These are phyloP conservation scores for Mycena kentingensis DNA, from an alignment of 768 basidiomycete species.

Conservation along the genomic window DNA sequence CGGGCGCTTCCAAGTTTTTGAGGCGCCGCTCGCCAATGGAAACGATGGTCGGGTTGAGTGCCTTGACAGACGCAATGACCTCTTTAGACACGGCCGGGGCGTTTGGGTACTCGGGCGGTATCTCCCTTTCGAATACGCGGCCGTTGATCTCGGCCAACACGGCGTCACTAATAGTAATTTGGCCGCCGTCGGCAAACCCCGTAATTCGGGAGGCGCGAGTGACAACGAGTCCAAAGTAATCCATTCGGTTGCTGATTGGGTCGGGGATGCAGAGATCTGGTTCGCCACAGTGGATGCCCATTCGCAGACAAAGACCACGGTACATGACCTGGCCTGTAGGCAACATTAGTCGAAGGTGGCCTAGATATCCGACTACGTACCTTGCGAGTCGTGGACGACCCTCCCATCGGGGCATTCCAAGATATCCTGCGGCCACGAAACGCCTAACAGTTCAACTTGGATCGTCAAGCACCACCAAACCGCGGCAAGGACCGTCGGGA, in stretches of 20 bases:
- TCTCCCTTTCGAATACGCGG: conserved; percentile 51
- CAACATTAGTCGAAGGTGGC: too few relatives aligned
- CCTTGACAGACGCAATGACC: conserved; percentile 72
- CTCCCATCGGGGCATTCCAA: conserved; percentile 90
- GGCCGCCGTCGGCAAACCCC: conserved; percentile 82
- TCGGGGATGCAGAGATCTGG: conserved; percentile 85
- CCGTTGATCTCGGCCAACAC: conserved; percentile 80
- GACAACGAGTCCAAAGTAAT: conserved; percentile 96
- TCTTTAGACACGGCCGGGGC: conserved; percentile 45
- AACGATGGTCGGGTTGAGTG: conserved; percentile 67
- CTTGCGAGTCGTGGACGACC: conserved; percentile 66
- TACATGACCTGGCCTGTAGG: too few relatives aligned
- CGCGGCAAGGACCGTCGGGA: conserved; percentile 84
- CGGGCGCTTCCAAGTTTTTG: conserved; percentile 91
- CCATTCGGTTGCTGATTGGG: conserved; percentile 91
- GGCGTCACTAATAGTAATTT: conserved; percentile 89
- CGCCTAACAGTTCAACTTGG: conserved; percentile 79
- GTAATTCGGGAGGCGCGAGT: conserved; percentile 88
- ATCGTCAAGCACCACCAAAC: conserved; percentile 89
- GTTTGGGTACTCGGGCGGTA: conserved; percentile 60
- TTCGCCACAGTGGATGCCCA: conserved; percentile 93
- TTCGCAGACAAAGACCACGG: conserved; percentile 88
- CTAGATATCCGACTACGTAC: too few relatives aligned
- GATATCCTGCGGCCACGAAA: conserved; percentile 91
- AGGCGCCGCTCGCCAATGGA: conserved; percentile 88